Evolutionary conservation across 768 basidiomycete species (phyloP).

Genomic region (Boletus patriciae): DNA sequence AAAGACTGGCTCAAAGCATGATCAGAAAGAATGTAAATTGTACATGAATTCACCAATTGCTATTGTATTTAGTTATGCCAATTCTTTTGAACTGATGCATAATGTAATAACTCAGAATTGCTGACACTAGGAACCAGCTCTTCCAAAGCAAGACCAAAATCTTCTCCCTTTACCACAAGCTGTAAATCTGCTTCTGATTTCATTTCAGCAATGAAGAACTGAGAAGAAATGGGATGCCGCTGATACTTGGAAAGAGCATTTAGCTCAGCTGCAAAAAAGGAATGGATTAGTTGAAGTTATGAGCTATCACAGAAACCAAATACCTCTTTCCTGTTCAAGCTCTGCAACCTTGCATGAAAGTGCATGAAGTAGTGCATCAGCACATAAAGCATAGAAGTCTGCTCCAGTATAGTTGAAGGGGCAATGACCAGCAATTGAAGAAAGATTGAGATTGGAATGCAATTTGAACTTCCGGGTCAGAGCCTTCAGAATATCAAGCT

Average conservation of each 20-base stretch:
- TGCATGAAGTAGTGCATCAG: constrained; percentile 93
- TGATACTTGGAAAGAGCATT: constrained; percentile 49
- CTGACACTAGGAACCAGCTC: constrained; percentile 82
- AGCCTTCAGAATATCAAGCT: constrained; percentile 83
- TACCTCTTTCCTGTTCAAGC: constrained; percentile 75
- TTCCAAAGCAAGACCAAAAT: constrained; percentile 73
- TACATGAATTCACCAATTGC: background rate
- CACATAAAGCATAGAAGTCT: constrained; percentile 96
- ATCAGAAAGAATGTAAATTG: no score
- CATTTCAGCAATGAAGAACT: constrained; percentile 87
- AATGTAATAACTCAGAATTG: constrained; percentile 82
- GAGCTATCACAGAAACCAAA: background rate
- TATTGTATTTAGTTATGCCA: constrained; percentile 12
- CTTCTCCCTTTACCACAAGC: constrained; percentile 70
- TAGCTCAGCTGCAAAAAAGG: constrained; percentile 23
- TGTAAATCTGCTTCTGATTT: constrained; percentile 66
- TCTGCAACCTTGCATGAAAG: constrained; percentile 86
- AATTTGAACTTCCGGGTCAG: constrained; percentile 91
- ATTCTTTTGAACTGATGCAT: constrained; percentile 51
- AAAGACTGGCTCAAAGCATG: no score
- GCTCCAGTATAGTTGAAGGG: constrained; percentile 96
- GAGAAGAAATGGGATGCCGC: constrained; percentile 72
- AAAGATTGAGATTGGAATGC: constrained; percentile 63
- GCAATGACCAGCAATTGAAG: constrained; percentile 64
- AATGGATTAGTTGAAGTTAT: background rate